Percentiles rank a stretch among this genome's conserved stretches.
These are phyloP conservation scores for Pichia sp. DNA, from an alignment of 1,139 yeast genomes.

Conservation along the genomic window DNA sequence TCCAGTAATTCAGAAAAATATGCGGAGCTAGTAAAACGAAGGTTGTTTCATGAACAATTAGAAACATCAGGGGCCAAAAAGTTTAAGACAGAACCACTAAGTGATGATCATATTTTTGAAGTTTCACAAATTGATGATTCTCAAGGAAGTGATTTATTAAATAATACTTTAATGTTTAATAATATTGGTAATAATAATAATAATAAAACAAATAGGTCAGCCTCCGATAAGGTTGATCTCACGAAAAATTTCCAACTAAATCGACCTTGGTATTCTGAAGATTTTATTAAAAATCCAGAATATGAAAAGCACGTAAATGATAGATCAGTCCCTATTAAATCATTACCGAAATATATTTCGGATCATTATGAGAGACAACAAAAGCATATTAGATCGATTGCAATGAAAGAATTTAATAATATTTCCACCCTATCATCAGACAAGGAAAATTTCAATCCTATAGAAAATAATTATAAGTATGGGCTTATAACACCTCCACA, in stretches of 20 bases:
- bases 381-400: constrained; percentile 17
- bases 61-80: background rate
- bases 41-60: background rate
- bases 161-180: background rate
- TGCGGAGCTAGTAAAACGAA: background rate
- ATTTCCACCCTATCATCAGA: constrained; percentile 14
- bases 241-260: constrained; percentile 20
- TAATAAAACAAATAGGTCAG: background rate
- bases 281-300: constrained; percentile 24
- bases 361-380: constrained; percentile 17
- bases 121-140: constrained; percentile 10
- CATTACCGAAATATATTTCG: constrained; percentile 2
- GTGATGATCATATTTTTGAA: constrained; percentile 1
- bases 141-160: background rate
- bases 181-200: too few species aligned
- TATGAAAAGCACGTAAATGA: constrained; percentile 7
- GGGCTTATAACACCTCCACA: constrained; percentile 13
- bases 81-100: background rate
- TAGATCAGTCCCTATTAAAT: background rate
- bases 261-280: constrained; percentile 29
- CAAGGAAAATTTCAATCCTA: background rate
- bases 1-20: background rate
- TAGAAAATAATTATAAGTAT: constrained; percentile 3
- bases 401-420: constrained; percentile 20
- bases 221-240: constrained; percentile 12